A percentile compares a stretch with the other conserved stretches of the same genome.
Evolutionary conservation across 768 basidiomycete genomes (phyloP).

Genomic region (Antrodiella citrinella): DNA sequence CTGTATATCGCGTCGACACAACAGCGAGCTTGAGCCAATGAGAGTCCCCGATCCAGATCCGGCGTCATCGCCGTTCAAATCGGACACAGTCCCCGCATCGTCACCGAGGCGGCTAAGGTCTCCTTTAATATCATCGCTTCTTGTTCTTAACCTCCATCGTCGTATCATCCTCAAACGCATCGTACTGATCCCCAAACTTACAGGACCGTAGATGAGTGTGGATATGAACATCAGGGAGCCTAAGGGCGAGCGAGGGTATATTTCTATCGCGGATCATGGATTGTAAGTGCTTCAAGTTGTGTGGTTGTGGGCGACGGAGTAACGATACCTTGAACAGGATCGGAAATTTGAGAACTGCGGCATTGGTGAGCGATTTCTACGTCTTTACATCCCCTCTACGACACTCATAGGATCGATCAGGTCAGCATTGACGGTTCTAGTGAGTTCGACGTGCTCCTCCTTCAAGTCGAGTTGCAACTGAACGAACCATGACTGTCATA

Average conservation of each 20-base stretch:
- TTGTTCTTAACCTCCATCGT: too few species aligned
- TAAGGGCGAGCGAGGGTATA: conserved; percentile 51
- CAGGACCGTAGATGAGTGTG: too few species aligned
- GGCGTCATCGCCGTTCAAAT: too few species aligned
- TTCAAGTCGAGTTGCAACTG: not conserved
- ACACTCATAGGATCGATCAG: conserved; percentile 22
- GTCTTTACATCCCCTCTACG: not conserved
- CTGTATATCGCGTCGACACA: too few species aligned
- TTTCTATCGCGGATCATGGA: conserved; percentile 73
- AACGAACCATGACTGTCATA: conserved; percentile 25
- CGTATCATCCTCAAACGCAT: too few species aligned
- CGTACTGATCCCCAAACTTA: too few species aligned
- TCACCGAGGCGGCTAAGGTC: too few species aligned
- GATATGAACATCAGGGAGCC: conserved; percentile 55
- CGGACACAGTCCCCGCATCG: too few species aligned
- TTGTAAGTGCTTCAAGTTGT: conserved; percentile 38
- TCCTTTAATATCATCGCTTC: too few species aligned
- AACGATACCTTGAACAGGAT: conserved; percentile 39
- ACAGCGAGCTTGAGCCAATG: too few species aligned
- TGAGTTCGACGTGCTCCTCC: conserved; percentile 23
- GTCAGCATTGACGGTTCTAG: conserved; percentile 79
- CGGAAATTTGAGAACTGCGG: conserved; percentile 78
- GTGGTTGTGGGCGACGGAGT: not conserved
- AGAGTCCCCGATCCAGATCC: too few species aligned
- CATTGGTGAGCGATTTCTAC: conserved; percentile 37